Evolutionary conservation across 208 protist genomes (phyloP).

Genomic region (Tritrichomonas musculus): DNA sequence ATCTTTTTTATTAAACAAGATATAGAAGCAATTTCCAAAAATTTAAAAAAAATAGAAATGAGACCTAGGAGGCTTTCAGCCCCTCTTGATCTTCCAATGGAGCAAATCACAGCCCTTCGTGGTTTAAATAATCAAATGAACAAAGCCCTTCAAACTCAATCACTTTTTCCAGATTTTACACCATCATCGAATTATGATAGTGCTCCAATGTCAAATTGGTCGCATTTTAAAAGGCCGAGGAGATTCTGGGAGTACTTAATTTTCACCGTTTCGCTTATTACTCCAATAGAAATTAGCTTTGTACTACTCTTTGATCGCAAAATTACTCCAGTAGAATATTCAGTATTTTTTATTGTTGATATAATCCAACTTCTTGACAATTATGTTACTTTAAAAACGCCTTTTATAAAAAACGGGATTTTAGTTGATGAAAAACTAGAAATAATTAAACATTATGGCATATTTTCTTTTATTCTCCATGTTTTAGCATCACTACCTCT

Average conservation of each 20-base stretch:
- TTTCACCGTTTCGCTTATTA: not conserved
- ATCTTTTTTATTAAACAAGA: too few species aligned
- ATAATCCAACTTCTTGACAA: not conserved
- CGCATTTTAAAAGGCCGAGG: not conserved
- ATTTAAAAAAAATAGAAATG: too few species aligned
- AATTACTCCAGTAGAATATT: not conserved
- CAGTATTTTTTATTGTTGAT: not conserved
- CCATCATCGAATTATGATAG: conserved; percentile 11
- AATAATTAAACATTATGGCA: not conserved
- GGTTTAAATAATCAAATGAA: too few species aligned
- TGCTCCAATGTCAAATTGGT: not conserved
- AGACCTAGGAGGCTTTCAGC: too few species aligned
- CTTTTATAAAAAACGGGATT: not conserved
- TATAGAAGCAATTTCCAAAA: too few species aligned
- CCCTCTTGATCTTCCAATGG: too few species aligned
- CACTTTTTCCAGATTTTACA: not conserved
- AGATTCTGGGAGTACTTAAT: not conserved
- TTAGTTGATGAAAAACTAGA: not conserved
- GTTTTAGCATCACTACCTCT: not conserved
- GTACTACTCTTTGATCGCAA: not conserved
- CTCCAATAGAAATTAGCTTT: not conserved
- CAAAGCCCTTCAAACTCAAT: too few species aligned
- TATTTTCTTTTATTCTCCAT: not conserved
- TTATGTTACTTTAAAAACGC: not conserved
- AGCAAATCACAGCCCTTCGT: too few species aligned